phyloP scores from a whole-genome alignment of 352 stramenopile species.

The Phytophthora sp. region DNA sequence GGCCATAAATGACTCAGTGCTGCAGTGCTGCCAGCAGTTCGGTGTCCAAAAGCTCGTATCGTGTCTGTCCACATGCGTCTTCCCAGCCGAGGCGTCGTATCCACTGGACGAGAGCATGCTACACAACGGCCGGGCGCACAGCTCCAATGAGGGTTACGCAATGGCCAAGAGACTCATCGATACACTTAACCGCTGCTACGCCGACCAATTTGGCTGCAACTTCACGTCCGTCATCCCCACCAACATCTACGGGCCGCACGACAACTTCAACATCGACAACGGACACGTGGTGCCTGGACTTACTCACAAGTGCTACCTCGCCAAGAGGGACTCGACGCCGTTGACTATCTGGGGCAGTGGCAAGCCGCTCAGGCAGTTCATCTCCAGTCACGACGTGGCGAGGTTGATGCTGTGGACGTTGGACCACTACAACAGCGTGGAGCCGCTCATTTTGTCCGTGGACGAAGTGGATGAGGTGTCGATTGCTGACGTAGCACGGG shows the following conservation, averaged over 20 bases:
- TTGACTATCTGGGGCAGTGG: conserved; percentile 97
- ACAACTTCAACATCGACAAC: conserved; percentile 98
- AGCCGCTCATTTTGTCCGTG: conserved; percentile 97
- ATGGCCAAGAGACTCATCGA: conserved; percentile 99
- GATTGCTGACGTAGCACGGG: conserved; percentile 93
- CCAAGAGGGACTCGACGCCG: conserved; percentile 88
- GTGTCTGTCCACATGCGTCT: conserved; percentile 98
- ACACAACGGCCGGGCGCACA: conserved; percentile 83
- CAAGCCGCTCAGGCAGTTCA: conserved; percentile 97
- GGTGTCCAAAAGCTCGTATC: conserved; percentile 96
- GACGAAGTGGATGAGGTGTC: conserved; percentile 94
- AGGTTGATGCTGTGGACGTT: conserved; percentile 92
- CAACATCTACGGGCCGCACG: conserved; percentile 98
- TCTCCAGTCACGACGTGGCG: conserved; percentile 96
- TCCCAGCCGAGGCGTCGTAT: conserved; percentile 98
- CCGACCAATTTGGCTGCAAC: conserved; percentile 95
- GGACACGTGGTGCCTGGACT: conserved; percentile 98
- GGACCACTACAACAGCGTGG: conserved; percentile 80
- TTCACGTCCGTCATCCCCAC: conserved; percentile 99
- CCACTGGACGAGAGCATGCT: conserved; percentile 99
- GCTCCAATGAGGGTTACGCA: conserved; percentile 92
- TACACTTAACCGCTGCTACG: conserved; percentile 97
- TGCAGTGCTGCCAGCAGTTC: conserved; percentile 93
- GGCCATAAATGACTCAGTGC: conserved; percentile 99
- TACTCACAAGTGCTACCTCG: conserved; percentile 98